These are phyloP conservation scores for Diatrype stigma DNA, from an alignment of 2,329 filamentous ascomycete species.

Conservation along the genomic window DNA sequence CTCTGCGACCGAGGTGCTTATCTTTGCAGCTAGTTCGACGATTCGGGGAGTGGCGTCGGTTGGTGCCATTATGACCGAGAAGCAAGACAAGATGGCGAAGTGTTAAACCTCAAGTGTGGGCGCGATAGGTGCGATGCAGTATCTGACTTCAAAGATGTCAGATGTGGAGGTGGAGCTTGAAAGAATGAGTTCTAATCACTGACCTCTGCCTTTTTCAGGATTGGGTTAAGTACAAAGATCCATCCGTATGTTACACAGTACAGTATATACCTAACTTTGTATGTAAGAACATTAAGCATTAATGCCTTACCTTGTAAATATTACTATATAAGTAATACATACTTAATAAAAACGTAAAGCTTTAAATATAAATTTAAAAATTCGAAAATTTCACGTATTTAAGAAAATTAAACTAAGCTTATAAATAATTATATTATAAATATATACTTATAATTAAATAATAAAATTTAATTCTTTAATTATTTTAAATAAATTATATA, in stretches of 20 bases:
- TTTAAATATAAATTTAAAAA: too few relatives aligned
- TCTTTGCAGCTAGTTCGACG: slow-evolving; percentile 6
- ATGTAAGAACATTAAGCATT: too few relatives aligned
- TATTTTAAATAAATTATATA: too few relatives aligned
- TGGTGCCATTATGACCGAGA: slow-evolving; percentile 5
- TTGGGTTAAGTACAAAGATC: neutral
- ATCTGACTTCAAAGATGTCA: neutral
- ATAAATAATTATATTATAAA: too few relatives aligned
- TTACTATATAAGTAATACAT: too few relatives aligned
- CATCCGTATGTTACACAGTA: neutral
- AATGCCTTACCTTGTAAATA: too few relatives aligned
- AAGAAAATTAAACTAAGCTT: too few relatives aligned
- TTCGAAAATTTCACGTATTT: too few relatives aligned
- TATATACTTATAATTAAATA: too few relatives aligned
- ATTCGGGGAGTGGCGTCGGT: slow-evolving; percentile 4
- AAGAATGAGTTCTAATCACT: neutral
- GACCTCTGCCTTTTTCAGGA: neutral
- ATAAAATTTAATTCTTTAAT: too few relatives aligned
- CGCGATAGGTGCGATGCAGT: neutral
- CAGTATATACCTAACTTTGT: too few relatives aligned
- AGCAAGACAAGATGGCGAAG: neutral
- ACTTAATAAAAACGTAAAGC: too few relatives aligned
- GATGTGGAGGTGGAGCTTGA: neutral
- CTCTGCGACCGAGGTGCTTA: slow-evolving; percentile 4
- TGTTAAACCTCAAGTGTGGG: neutral